A percentile compares a stretch with the other conserved stretches of the same genome.
Evolutionary conservation across 2,329 filamentous ascomycete genomes (phyloP).

Genomic region (Nothopassalora personata): DNA sequence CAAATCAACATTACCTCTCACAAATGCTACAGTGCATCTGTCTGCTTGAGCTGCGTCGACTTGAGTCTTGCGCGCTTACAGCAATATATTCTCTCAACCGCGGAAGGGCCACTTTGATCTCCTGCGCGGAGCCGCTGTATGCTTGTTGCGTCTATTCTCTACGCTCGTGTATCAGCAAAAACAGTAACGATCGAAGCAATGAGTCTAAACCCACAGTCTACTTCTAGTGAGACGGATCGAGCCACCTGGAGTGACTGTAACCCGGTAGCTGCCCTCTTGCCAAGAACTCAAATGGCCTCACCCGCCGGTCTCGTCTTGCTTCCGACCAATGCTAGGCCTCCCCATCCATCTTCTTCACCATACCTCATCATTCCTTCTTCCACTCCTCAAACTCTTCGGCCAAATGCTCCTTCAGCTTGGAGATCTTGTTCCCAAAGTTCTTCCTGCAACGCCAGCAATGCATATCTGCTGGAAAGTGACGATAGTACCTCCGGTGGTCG

Average conservation of each 20-base stretch:
- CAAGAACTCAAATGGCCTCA: background rate
- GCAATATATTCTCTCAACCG: background rate
- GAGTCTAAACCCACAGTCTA: background rate
- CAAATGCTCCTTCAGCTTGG: constrained; percentile 66
- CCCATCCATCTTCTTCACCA: background rate
- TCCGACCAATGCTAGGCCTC: background rate
- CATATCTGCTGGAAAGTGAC: constrained; percentile 56
- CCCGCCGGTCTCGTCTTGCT: background rate
- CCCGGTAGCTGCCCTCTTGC: background rate
- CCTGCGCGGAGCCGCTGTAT: background rate
- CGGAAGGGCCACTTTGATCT: background rate
- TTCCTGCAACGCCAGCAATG: constrained; percentile 77
- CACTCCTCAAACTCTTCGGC: constrained; percentile 68
- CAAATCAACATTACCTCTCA: constrained; percentile 2
- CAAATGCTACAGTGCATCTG: background rate
- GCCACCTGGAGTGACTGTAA: background rate
- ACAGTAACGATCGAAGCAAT: background rate
- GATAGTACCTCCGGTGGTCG: constrained; percentile 61
- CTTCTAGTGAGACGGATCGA: background rate
- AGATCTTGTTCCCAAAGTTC: constrained; percentile 70
- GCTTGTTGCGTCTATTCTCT: background rate
- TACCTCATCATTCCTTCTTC: constrained; percentile 54
- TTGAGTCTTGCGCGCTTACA: background rate
- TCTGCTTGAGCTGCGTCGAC: background rate
- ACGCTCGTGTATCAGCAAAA: background rate